Evolutionary conservation across 257 asterid species (phyloP).

Genomic region (Jasminum sambac): DNA sequence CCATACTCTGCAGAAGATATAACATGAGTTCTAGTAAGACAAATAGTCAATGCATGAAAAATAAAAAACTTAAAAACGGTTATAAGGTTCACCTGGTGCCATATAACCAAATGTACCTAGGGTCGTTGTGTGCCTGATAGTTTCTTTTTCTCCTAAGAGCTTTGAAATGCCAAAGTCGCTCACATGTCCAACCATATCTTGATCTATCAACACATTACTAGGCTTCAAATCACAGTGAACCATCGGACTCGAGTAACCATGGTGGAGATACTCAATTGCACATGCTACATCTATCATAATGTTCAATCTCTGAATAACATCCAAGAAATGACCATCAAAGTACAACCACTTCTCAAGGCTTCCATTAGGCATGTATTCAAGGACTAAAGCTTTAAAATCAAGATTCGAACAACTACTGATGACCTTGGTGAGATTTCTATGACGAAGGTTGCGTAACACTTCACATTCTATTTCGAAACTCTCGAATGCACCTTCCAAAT

Average conservation of each 20-base stretch:
- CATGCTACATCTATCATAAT: slow-evolving; percentile 8
- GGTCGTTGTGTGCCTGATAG: neutral
- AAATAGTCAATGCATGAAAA: too few relatives aligned
- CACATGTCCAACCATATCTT: slow-evolving; percentile 1
- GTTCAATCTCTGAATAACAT: slow-evolving; percentile 9
- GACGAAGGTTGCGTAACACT: slow-evolving; percentile 3
- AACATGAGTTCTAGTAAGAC: neutral
- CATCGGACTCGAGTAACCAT: neutral
- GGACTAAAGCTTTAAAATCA: slow-evolving; percentile 11
- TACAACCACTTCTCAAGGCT: slow-evolving; percentile 14
- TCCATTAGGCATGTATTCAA: slow-evolving; percentile 9
- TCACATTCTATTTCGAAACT: slow-evolving; percentile 12
- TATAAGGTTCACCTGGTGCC: neutral
- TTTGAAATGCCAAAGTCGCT: slow-evolving; percentile 12
- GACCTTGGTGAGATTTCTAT: slow-evolving; percentile 15
- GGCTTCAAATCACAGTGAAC: slow-evolving; percentile 16
- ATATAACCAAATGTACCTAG: slow-evolving; percentile 12
- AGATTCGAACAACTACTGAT: slow-evolving; percentile 1
- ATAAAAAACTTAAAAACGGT: too few relatives aligned
- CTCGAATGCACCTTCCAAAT: neutral
- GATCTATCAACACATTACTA: slow-evolving; percentile 9
- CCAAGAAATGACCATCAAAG: neutral
- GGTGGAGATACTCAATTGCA: slow-evolving; percentile 13
- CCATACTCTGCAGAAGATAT: slow-evolving; percentile 1
- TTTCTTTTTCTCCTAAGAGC: neutral